phyloP scores from a whole-genome alignment of 768 basidiomycete genomes.

The Mycena vulgaris region DNA sequence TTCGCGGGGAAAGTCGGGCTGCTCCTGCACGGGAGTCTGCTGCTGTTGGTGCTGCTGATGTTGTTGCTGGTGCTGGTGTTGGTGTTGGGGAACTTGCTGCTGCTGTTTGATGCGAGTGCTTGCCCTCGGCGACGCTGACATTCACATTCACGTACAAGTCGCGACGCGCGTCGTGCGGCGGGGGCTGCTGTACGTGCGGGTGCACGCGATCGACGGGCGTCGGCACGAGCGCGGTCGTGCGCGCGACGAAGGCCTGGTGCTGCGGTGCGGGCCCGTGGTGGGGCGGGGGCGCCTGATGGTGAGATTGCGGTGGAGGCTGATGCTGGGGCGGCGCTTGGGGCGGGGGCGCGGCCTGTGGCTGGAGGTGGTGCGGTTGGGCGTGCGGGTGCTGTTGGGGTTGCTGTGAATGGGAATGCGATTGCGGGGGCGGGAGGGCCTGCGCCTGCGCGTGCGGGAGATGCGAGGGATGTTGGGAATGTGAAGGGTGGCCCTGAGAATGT shows the following conservation, averaged over 20 bases:
- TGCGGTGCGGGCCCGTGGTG: slow-evolving; percentile 36
- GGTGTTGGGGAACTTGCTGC: slow-evolving; percentile 3
- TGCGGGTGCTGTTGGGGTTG: slow-evolving; percentile 19
- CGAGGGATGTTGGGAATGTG: slow-evolving; percentile 15
- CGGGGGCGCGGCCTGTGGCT: slow-evolving; percentile 13
- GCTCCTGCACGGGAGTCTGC: slow-evolving; percentile 28
- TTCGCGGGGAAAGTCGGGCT: slow-evolving; percentile 14
- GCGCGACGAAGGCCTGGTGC: slow-evolving; percentile 35
- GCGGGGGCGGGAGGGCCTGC: background rate
- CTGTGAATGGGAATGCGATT: slow-evolving; percentile 19
- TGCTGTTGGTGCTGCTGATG: slow-evolving; percentile 38
- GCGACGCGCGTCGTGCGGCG: slow-evolving; percentile 16
- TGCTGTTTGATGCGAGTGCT: slow-evolving; percentile 17
- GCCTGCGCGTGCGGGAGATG: background rate
- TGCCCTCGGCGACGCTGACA: slow-evolving; percentile 20
- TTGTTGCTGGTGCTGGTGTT: slow-evolving; percentile 40
- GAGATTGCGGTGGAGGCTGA: slow-evolving; percentile 39
- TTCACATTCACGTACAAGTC: slow-evolving; percentile 36
- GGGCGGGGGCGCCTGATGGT: slow-evolving; percentile 33
- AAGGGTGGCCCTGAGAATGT: slow-evolving; percentile 11
- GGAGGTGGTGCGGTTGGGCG: slow-evolving; percentile 7
- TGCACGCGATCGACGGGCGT: slow-evolving; percentile 16
- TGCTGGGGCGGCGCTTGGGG: slow-evolving; percentile 2
- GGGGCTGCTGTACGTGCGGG: background rate
- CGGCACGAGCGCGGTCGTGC: slow-evolving; percentile 29